Evolutionary conservation across 2,329 filamentous ascomycete species (phyloP).

Genomic region (Fusarium duplospermum): DNA sequence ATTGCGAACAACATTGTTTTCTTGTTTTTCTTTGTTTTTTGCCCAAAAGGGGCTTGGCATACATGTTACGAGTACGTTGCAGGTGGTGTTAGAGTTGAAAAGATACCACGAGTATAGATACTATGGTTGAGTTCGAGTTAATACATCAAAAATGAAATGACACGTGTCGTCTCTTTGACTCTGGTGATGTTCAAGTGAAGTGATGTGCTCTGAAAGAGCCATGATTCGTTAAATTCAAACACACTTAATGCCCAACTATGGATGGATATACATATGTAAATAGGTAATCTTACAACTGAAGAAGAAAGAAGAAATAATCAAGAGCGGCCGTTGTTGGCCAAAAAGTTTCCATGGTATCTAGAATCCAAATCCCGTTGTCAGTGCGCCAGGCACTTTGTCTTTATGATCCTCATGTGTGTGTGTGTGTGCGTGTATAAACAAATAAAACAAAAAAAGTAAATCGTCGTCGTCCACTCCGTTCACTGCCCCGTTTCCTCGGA

Average conservation of each 20-base stretch:
- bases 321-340: conserved; percentile 15
- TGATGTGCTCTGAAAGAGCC: not conserved
- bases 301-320: conserved; percentile 5
- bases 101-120: conserved; percentile 5
- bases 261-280: conserved; percentile 1
- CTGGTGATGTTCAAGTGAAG: not conserved
- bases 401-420: conserved; percentile 20
- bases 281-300: conserved; percentile 20
- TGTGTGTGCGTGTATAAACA: not conserved
- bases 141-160: not conserved
- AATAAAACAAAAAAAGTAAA: conserved; percentile 20
- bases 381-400: conserved; percentile 36
- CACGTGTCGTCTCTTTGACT: not conserved
- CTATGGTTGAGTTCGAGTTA: not conserved
- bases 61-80: conserved; percentile 3
- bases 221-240: not conserved
- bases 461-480: not conserved
- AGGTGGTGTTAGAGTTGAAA: not conserved
- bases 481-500: conserved; percentile 13
- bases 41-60: not conserved
- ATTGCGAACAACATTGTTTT: conserved; percentile 14
- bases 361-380: conserved; percentile 29
- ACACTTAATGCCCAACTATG: conserved; percentile 12
- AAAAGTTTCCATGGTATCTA: conserved; percentile 39
- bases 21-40: not conserved